A percentile compares a stretch with the other conserved stretches of the same genome.
Evolutionary conservation across 306 rosid species (phyloP).

Genomic region (Quercus rubra): DNA sequence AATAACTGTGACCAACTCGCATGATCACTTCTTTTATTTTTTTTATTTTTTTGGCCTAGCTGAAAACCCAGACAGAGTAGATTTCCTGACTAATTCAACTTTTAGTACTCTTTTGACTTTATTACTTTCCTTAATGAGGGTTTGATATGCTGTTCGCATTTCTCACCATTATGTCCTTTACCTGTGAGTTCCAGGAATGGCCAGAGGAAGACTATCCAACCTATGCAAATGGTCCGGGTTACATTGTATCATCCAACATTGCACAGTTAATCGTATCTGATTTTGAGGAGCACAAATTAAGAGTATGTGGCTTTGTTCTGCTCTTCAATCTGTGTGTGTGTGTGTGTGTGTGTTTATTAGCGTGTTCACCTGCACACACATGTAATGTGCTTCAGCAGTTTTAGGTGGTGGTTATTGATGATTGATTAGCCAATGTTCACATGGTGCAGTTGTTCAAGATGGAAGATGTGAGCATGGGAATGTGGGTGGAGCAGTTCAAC

Average conservation of each 20-base stretch:
- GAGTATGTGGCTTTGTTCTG: slow-evolving; percentile 39
- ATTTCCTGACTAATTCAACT: neutral
- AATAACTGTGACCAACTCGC: neutral
- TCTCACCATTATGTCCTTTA: neutral
- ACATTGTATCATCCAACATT: slow-evolving; percentile 68
- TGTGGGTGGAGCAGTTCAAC: slow-evolving; percentile 91
- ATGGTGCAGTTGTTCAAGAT: slow-evolving; percentile 77
- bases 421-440: neutral
- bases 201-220: slow-evolving; percentile 91
- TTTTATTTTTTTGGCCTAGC: neutral
- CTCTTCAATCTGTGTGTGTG: neutral
- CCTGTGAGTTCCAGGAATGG: slow-evolving; percentile 67
- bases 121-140: neutral
- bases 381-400: neutral
- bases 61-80: neutral
- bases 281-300: slow-evolving; percentile 65
- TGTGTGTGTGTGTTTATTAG: neutral
- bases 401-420: neutral
- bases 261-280: slow-evolving; percentile 64
- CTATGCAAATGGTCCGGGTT: slow-evolving; percentile 94
- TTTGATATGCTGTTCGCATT: neutral
- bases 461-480: slow-evolving; percentile 99
- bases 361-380: neutral
- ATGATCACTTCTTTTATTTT: neutral
- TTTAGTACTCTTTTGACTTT: neutral